Evolutionary conservation across 441 rosid species (phyloP).

Genomic region (Pelargonium cotyledonis): DNA sequence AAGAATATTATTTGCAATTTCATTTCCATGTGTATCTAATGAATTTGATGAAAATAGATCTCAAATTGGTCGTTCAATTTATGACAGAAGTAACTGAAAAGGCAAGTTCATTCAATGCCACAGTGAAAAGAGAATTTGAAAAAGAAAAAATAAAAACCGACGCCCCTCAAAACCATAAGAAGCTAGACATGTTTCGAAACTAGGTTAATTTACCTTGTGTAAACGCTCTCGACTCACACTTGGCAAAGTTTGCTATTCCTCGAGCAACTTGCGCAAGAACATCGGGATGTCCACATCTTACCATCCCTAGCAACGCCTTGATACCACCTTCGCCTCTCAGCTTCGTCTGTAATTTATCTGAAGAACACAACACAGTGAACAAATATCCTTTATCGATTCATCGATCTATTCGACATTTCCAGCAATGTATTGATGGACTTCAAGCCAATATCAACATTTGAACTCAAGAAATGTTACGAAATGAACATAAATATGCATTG

Average conservation of each 20-base stretch:
- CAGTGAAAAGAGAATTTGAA: too few relatives aligned
- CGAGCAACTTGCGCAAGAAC: constrained; percentile 99
- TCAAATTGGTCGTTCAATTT: too few relatives aligned
- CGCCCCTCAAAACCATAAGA: not conserved
- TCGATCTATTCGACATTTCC: too few relatives aligned
- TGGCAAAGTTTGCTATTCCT: constrained; percentile 95
- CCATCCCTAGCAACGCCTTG: constrained; percentile 94
- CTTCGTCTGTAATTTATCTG: constrained; percentile 80
- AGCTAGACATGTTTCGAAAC: not conserved
- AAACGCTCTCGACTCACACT: constrained; percentile 95
- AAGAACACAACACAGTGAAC: not conserved
- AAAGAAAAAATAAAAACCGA: too few relatives aligned
- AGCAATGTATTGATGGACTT: too few relatives aligned
- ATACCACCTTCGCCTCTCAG: constrained; percentile 94
- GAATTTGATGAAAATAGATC: too few relatives aligned
- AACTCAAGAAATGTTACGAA: not conserved
- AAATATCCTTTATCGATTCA: not conserved
- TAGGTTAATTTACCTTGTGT: constrained; percentile 51
- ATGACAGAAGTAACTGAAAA: too few relatives aligned
- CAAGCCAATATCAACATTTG: too few relatives aligned
- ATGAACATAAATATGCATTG: not conserved
- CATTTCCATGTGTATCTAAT: too few relatives aligned
- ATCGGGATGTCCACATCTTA: constrained; percentile 78
- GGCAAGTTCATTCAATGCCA: too few relatives aligned
- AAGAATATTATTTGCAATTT: not conserved